These are phyloP conservation scores for Populus davidiana DNA, from an alignment of 345 rosid species.

Conservation along the genomic window DNA sequence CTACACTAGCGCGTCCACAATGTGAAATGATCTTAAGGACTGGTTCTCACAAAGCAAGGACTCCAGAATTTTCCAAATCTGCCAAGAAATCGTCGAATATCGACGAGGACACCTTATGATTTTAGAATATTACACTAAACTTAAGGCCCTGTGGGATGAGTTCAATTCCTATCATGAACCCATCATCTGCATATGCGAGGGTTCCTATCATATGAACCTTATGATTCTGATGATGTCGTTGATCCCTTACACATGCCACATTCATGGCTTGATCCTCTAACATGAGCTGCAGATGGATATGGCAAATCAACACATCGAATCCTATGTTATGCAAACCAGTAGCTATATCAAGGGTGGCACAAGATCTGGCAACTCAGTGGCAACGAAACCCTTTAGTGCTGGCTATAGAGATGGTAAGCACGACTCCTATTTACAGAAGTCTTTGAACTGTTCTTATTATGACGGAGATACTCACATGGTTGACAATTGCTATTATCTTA, in stretches of 20 bases:
- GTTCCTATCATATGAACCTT: neutral
- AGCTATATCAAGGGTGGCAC: neutral
- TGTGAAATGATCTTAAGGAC: too few relatives aligned
- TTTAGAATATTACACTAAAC: too few relatives aligned
- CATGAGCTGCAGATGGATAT: neutral
- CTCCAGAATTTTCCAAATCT: too few relatives aligned
- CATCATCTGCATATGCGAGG: neutral
- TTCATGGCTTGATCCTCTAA: neutral
- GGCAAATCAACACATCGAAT: neutral
- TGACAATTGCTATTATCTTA: neutral
- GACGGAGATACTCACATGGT: neutral
- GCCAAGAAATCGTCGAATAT: too few relatives aligned
- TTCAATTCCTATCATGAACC: neutral
- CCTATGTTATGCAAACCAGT: neutral
- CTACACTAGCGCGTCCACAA: too few relatives aligned
- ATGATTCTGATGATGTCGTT: neutral
- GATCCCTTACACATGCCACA: neutral
- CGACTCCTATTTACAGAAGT: too few relatives aligned
- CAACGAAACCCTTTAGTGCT: too few relatives aligned
- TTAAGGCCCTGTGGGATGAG: conserved; percentile 7
- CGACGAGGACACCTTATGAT: too few relatives aligned
- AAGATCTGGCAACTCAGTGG: accelerated
- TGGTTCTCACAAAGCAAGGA: too few relatives aligned
- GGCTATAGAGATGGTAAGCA: neutral
- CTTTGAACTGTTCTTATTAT: too few relatives aligned